These are phyloP conservation scores for Marsdenia floribunda DNA, from an alignment of 257 asterid genomes.

Conservation along the genomic window DNA sequence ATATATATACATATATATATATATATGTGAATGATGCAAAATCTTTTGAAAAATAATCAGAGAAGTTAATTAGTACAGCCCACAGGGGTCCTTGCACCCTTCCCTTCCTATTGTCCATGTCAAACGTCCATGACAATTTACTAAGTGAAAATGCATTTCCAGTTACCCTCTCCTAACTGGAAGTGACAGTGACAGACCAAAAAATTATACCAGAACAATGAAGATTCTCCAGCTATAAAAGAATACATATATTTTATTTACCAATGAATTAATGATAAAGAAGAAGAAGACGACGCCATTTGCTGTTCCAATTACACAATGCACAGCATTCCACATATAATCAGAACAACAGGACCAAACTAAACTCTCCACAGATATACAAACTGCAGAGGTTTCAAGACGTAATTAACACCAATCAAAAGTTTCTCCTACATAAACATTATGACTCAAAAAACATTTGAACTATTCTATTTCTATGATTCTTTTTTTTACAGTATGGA, in stretches of 20 bases:
- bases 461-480: conserved; percentile 26
- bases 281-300: conserved; percentile 33
- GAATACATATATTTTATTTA: conserved; percentile 44
- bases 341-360: conserved; percentile 27
- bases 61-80: too few species aligned
- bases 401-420: conserved; percentile 15
- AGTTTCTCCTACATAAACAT: conserved; percentile 28
- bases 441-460: conserved; percentile 20
- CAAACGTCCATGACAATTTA: too few species aligned
- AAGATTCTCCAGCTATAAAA: conserved; percentile 13
- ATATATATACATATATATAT: too few species aligned
- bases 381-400: conserved; percentile 27
- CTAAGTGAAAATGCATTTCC: too few species aligned
- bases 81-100: too few species aligned
- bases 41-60: too few species aligned
- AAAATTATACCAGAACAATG: neutral
- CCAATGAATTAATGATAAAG: conserved; percentile 41
- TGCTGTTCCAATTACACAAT: conserved; percentile 35
- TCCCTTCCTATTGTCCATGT: too few species aligned
- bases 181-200: neutral
- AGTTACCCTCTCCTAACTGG: neutral
- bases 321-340: conserved; percentile 31
- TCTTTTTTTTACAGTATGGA: conserved; percentile 58
- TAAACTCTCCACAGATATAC: conserved; percentile 31
- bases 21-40: too few species aligned